Base-by-base conservation (phyloP, 2,329 filamentous ascomycete species). In the Penicillium occitanis region DNA sequence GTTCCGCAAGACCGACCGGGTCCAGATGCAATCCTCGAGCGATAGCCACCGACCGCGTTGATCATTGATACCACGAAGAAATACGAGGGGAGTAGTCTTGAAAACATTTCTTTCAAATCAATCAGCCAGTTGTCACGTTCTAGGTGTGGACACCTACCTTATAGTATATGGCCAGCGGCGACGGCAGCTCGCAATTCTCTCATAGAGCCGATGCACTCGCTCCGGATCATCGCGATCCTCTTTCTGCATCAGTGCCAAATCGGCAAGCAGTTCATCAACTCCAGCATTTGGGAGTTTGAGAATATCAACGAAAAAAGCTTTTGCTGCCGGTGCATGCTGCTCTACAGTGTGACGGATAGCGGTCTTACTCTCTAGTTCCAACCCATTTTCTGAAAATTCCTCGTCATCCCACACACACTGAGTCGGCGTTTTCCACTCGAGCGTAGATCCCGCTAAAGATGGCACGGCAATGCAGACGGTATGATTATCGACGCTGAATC, bases 131-230 rank as follows among this genome's bases (percentile, higher is more conserved):
- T 42, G 40, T 42, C 40, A 2, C 17, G 17, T 8, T 42, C 14
- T n/a, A 42, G 5, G 17, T 42, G 17, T 42, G 40, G 40, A n/a
- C 17, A 42, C 17, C 5, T 42, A 42, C 40, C 17, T 42, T n/a
- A 42, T 42, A n/a, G 40, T 4, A n/a, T 3, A 7, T 42, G 17
- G 5, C 17, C 14, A 42, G 17, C 5, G n/a, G 62, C 62, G 62
- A 58, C 62, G 62, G 28, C 62, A 58, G 51, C 62, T 64, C 51
- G 57, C 51, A 58, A 64, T 64, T 58, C 62, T 64, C 62, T 64
- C 62, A 64, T 64, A 64, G 28, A 64, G 62, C 53, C 35, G 51
- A 50, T 64, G 2, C 30, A 64, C 53, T 64, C 51, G 62, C 51
- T 58, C 44, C n/a, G 62, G 53, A 64, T 64, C 51, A 50, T 64